A percentile compares a stretch with the other conserved stretches of the same genome.
Conservation (phyloP, 208 protist species). For the Wallacemonas sp. region DNA sequence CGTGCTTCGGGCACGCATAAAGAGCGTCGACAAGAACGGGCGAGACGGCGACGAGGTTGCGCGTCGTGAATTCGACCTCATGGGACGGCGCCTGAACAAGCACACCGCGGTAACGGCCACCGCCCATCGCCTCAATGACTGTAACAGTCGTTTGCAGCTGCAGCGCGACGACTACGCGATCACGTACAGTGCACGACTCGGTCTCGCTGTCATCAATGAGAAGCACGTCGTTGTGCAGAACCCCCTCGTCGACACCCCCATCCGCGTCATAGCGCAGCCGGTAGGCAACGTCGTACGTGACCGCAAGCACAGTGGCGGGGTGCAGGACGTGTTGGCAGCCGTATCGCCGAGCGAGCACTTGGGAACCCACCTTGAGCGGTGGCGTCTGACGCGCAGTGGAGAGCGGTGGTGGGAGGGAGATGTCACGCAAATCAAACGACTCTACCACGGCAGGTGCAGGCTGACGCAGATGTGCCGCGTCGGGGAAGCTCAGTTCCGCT, state of each 20-base stretch:
- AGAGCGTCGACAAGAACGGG: constrained; percentile 76
- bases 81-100: constrained; percentile 96
- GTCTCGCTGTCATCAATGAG: constrained; percentile 35
- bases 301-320: constrained; percentile 44
- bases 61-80: constrained; percentile 84
- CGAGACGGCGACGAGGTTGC: constrained; percentile 61
- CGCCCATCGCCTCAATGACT: constrained; percentile 52
- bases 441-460: constrained; percentile 8
- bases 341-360: constrained; percentile 53
- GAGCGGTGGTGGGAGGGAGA: constrained; percentile 47
- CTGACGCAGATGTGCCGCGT: neutral
- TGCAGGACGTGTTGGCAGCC: constrained; percentile 36
- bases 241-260: constrained; percentile 41
- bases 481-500: too few species aligned
- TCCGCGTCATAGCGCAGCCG: constrained; percentile 53
- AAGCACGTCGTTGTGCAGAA: constrained; percentile 71
- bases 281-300: constrained; percentile 59
- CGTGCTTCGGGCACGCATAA: constrained; percentile 88
- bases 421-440: constrained; percentile 31
- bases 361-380: constrained; percentile 48
- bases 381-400: constrained; percentile 35
- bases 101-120: constrained; percentile 51
- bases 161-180: constrained; percentile 53
- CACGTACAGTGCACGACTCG: constrained; percentile 56
- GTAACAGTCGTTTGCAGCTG: constrained; percentile 41